Evolutionary conservation across 2,329 filamentous ascomycete species (phyloP).

Genomic region (Calonectria montana): DNA sequence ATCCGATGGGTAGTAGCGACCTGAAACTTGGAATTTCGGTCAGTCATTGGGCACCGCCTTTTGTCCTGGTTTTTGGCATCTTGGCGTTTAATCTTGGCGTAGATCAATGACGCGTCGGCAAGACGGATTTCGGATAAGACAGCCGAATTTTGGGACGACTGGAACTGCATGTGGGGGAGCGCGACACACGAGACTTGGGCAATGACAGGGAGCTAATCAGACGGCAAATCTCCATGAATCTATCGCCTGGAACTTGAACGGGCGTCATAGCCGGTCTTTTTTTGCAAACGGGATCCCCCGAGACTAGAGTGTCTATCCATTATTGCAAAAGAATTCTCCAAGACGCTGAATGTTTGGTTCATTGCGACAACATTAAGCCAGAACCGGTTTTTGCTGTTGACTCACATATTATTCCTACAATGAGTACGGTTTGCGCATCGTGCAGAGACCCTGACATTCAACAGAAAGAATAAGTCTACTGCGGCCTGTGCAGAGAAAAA

Average conservation of each 20-base stretch:
- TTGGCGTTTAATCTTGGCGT: not conserved
- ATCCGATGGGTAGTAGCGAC: not conserved
- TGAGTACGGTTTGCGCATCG: not conserved
- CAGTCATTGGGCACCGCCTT: not conserved
- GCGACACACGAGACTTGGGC: not conserved
- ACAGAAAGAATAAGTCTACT: not conserved
- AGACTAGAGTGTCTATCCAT: not conserved
- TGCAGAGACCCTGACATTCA: not conserved
- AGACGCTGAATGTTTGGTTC: not conserved
- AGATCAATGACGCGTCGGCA: not conserved
- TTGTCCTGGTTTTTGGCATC: not conserved
- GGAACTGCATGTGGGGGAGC: not conserved
- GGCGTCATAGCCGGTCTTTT: not conserved
- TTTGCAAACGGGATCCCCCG: not conserved
- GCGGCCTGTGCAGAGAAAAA: not conserved
- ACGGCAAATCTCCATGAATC: no score
- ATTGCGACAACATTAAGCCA: not conserved
- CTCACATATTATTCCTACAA: not conserved
- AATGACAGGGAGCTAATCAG: not conserved
- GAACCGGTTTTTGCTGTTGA: not conserved
- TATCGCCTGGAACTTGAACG: not conserved
- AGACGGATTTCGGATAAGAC: not conserved
- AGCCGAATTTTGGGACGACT: not conserved
- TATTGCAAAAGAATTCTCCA: not conserved
- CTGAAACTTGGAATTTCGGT: not conserved